These are phyloP conservation scores for Amphicarpaea edgeworthii DNA, from an alignment of 306 rosid genomes.

Conservation along the genomic window DNA sequence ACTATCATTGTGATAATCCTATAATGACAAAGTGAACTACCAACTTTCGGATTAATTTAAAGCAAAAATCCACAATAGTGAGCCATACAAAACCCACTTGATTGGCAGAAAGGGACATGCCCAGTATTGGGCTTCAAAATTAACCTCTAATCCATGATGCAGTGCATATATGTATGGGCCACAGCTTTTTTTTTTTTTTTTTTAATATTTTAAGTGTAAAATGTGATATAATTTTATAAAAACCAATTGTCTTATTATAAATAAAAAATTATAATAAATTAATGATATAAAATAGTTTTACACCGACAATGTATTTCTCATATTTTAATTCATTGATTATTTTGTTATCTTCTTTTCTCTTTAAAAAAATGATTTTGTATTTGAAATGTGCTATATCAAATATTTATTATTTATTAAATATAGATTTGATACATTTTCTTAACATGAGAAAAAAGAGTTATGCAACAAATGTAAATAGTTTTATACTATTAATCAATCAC, in stretches of 20 bases:
- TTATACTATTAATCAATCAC: no score
- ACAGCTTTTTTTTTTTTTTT: no score
- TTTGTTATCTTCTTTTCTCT: neutral
- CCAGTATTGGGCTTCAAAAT: constrained; percentile 26
- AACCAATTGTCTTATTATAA: no score
- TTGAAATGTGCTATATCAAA: neutral
- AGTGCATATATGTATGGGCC: constrained; percentile 16
- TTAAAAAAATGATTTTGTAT: neutral
- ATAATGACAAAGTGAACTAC: constrained; percentile 47
- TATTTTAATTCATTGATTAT: neutral
- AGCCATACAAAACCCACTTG: constrained; percentile 42
- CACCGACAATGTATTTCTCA: no score
- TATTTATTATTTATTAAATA: neutral
- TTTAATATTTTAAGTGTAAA: no score
- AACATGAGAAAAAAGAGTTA: no score
- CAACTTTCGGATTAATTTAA: constrained; percentile 46
- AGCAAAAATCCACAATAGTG: constrained; percentile 28
- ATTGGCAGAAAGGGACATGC: constrained; percentile 38
- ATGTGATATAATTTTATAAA: no score
- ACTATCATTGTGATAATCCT: constrained; percentile 21
- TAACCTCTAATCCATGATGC: constrained; percentile 32
- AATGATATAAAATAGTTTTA: no score
- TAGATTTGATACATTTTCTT: neutral
- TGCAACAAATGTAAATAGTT: no score
- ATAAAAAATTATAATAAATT: no score